These are phyloP conservation scores for Ogataea glucozyma DNA, from an alignment of 805 yeast genomes.

Conservation along the genomic window DNA sequence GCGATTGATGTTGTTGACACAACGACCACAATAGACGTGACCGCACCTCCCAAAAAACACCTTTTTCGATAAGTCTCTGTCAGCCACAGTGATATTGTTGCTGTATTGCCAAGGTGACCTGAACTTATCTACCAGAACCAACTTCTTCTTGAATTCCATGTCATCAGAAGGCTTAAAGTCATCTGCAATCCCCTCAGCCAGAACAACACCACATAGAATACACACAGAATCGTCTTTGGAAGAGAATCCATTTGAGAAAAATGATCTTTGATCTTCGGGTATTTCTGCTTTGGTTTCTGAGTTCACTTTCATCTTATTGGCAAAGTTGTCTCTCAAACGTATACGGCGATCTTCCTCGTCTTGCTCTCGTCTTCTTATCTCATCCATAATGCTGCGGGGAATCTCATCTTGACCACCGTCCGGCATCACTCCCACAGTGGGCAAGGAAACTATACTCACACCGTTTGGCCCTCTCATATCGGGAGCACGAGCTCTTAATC, in stretches of 20 bases:
- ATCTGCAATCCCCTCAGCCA: constrained; percentile 74
- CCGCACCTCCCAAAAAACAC: constrained; percentile 74
- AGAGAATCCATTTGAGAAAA: constrained; percentile 32
- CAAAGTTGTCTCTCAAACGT: constrained; percentile 21
- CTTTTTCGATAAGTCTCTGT: constrained; percentile 61
- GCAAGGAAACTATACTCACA: constrained; percentile 9
- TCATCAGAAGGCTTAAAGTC: constrained; percentile 38
- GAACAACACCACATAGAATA: constrained; percentile 65
- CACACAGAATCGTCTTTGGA: constrained; percentile 50
- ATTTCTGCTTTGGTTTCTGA: constrained; percentile 20
- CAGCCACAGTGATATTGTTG: constrained; percentile 50
- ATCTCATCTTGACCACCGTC: constrained; percentile 23
- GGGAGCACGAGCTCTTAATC: constrained; percentile 12
- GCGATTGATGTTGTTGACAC: constrained; percentile 66
- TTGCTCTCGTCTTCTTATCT: constrained; percentile 31
- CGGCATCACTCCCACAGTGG: not conserved
- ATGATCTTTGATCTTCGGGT: constrained; percentile 11
- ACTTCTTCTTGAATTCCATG: constrained; percentile 28
- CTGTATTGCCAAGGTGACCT: constrained; percentile 68
- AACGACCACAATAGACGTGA: constrained; percentile 83
- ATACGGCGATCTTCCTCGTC: constrained; percentile 30
- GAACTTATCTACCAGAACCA: constrained; percentile 30
- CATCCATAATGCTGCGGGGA: constrained; percentile 32
- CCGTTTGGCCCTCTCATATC: constrained; percentile 10
- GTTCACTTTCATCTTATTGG: constrained; percentile 23